Base-by-base conservation (phyloP, 441 rosid genomes). In the Flueggea neowawraea region DNA sequence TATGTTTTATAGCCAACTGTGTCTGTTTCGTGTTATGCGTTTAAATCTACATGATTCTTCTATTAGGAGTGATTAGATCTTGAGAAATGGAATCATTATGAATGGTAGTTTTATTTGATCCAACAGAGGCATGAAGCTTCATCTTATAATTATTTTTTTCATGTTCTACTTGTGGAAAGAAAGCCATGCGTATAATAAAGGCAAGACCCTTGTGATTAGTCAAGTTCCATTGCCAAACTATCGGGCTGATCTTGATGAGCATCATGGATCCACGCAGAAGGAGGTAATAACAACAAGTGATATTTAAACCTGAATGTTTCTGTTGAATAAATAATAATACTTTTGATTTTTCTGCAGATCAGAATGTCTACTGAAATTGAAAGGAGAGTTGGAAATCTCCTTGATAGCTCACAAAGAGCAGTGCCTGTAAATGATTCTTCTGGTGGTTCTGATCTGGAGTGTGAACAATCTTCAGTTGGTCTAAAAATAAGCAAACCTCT, bases 191-290 rank as follows among this genome's bases (percentile, higher is more conserved):
- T 93, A 93, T 70, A 73, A 82, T 77, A 87, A 84, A 76, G 98
- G 97, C 65, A 87, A 80, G 85, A 79, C 84, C 28, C 86, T 90
- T 73, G 97, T 84, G 16, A 87, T 87, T 54, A 93, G 98, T 86
- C 90, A 90, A 87, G 89, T 88, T 78, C 96, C 95, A 13, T 69
- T 93, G 72, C 98, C 97, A n/a, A 65, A 85, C 82, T 93, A 93
- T 79, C 75, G 96, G 11, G 96, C 89, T 13, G 98, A 93, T 81
- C 95, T 90, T 55, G 98, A 93, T 75, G 96, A 93, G 69, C 78
- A 74, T 6, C 98, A 93, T 75, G 98, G 98, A 72, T 90, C 97
- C 58, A 80, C 90, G 36, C 92, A 85, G 71, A 84, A 90, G 68
- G 92, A 83, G 96, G 98, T 84, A 69, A 57, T 31, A 48, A 52